These are phyloP conservation scores for Quercus tomentella DNA, from an alignment of 331 rosid species.

Conservation along the genomic window DNA sequence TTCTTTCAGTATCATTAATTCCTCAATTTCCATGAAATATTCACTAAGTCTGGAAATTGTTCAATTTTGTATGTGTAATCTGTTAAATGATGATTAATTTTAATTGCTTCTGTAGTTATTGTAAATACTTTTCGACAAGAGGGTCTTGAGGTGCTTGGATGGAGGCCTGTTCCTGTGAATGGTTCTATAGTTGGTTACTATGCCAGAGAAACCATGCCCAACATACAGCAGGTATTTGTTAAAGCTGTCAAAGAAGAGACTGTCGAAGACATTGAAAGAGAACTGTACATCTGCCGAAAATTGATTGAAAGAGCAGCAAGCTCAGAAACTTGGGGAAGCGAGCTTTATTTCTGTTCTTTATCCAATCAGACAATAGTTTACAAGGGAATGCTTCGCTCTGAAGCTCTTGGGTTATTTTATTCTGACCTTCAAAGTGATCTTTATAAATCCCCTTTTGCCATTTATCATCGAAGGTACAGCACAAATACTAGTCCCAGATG, in stretches of 20 bases:
- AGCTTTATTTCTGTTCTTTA: conserved; percentile 96
- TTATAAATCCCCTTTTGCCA: conserved; percentile 86
- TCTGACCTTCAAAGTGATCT: conserved; percentile 89
- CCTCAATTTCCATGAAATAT: background rate
- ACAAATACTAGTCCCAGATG: conserved; percentile 98
- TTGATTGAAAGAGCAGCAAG: conserved; percentile 83
- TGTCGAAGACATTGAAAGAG: conserved; percentile 90
- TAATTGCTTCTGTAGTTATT: conserved; percentile 60
- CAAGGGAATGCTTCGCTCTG: conserved; percentile 99
- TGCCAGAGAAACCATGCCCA: conserved; percentile 95
- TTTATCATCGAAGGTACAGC: conserved; percentile 97
- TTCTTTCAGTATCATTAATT: background rate
- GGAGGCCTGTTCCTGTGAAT: conserved; percentile 99
- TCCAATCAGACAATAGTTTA: conserved; percentile 96
- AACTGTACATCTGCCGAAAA: conserved; percentile 92
- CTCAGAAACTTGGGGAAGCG: conserved; percentile 90
- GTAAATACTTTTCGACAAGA: conserved; percentile 80
- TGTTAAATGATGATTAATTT: conserved; percentile 35
- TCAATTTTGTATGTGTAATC: background rate
- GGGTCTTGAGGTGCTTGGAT: conserved; percentile 97
- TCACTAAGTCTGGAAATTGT: background rate
- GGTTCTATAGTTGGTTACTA: conserved; percentile 75
- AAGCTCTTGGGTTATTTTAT: conserved; percentile 90
- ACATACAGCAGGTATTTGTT: conserved; percentile 93
- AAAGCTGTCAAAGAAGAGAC: conserved; percentile 85